phyloP scores from a whole-genome alignment of 1,139 yeast genomes.

The Geotrichum phurueaensis region DNA sequence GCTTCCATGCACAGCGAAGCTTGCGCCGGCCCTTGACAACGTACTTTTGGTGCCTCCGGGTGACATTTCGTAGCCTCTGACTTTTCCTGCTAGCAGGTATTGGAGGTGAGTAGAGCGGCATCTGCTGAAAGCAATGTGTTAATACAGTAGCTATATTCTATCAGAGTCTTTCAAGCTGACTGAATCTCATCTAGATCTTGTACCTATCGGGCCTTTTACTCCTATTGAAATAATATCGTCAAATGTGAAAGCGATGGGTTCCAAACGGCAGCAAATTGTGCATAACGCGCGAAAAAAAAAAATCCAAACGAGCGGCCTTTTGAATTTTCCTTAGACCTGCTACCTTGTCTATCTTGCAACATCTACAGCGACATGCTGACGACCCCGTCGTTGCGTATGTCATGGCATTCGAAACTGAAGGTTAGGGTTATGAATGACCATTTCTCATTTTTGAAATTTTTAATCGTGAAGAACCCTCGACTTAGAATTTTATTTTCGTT shows the following conservation, averaged over 20 bases:
- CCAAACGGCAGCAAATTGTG: background rate
- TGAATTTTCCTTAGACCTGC: background rate
- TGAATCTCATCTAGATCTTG: background rate
- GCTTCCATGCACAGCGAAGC: conserved; percentile 10
- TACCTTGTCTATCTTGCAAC: background rate
- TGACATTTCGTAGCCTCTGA: background rate
- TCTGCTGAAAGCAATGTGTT: background rate
- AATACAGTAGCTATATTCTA: no score
- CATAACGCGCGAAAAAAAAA: background rate
- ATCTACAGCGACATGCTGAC: background rate
- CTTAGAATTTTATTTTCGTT: background rate
- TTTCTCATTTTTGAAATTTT: background rate
- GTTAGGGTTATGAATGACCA: background rate
- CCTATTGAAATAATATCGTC: background rate
- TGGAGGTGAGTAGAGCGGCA: conserved; percentile 8
- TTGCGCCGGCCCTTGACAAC: conserved; percentile 2
- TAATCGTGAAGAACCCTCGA: background rate
- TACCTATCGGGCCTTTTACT: background rate
- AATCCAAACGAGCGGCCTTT: background rate
- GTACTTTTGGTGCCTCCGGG: background rate
- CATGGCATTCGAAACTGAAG: background rate
- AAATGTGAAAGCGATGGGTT: background rate
- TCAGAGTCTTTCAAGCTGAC: background rate
- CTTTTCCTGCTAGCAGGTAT: conserved; percentile 8
- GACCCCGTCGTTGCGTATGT: background rate